A percentile compares a stretch with the other conserved stretches of the same genome.
Evolutionary conservation across 164 flowering plant genomes (phyloP).

Genomic region (Malania oleifera): DNA sequence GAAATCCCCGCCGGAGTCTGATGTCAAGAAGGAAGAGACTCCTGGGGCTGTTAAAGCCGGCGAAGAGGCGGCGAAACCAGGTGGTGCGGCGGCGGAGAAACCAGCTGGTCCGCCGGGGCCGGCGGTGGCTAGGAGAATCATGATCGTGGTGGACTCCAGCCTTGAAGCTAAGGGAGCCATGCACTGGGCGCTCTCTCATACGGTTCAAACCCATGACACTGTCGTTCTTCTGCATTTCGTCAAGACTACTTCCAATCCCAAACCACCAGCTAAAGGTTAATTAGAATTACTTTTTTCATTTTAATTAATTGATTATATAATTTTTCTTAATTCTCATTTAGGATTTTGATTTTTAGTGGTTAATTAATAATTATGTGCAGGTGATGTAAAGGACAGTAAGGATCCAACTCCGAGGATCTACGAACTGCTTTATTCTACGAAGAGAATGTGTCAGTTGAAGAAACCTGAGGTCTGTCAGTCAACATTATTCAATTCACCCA

Average conservation of each 20-base stretch:
- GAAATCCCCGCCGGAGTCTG: neutral
- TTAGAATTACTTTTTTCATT: conserved; percentile 29
- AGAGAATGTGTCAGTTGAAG: conserved; percentile 46
- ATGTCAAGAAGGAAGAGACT: neutral
- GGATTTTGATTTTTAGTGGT: neutral
- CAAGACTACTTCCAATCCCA: conserved; percentile 28
- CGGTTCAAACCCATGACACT: conserved; percentile 62
- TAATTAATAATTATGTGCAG: conserved; percentile 15
- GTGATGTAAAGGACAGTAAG: conserved; percentile 27
- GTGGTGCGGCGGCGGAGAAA: conserved; percentile 13
- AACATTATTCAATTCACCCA: neutral
- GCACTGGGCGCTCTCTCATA: conserved; percentile 80
- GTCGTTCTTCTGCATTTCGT: conserved; percentile 57
- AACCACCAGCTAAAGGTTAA: too few relatives aligned
- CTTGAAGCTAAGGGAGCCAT: conserved; percentile 66
- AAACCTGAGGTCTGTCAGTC: conserved; percentile 63
- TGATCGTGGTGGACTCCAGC: conserved; percentile 80
- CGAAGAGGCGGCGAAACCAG: conserved; percentile 12
- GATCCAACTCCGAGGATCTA: conserved; percentile 39
- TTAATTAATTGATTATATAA: neutral
- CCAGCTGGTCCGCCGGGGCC: conserved; percentile 14
- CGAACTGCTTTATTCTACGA: conserved; percentile 44
- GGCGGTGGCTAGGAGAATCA: conserved; percentile 46
- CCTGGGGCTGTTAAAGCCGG: neutral
- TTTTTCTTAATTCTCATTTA: conserved; percentile 1